Percentiles rank a stretch among this genome's conserved stretches.
These are phyloP conservation scores for Pichia sp. DNA, from an alignment of 1,139 yeast species.

Conservation along the genomic window DNA sequence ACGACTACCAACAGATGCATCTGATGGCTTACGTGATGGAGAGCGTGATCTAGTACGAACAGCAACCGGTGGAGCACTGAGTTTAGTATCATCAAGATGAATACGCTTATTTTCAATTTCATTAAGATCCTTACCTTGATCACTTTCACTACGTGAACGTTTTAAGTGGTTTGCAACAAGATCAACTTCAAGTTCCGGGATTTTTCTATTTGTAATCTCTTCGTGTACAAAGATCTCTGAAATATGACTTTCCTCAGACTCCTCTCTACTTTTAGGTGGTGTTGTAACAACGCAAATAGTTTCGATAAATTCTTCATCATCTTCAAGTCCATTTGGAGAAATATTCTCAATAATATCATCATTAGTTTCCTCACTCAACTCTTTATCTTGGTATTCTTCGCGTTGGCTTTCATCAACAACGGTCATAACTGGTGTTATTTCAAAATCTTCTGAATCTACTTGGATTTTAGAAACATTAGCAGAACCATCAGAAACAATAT, in stretches of 20 bases:
- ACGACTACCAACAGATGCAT: slow-evolving; percentile 17
- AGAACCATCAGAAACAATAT: too few relatives aligned
- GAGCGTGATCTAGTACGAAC: slow-evolving; percentile 24
- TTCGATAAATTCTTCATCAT: slow-evolving; percentile 6
- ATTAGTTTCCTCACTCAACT: not conserved
- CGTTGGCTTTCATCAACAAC: not conserved
- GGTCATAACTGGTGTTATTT: not conserved
- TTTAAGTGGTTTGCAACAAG: not conserved
- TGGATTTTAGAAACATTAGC: too few relatives aligned
- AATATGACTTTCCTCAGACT: slow-evolving; percentile 14
- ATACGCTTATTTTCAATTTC: slow-evolving; percentile 4
- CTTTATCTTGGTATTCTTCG: not conserved
- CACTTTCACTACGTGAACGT: slow-evolving; percentile 1
- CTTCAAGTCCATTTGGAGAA: slow-evolving; percentile 13
- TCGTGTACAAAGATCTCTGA: slow-evolving; percentile 10
- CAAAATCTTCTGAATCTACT: not conserved
- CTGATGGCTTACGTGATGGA: slow-evolving; percentile 22
- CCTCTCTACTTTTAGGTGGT: slow-evolving; percentile 1
- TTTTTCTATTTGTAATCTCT: not conserved
- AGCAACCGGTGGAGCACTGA: slow-evolving; percentile 15
- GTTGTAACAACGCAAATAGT: not conserved
- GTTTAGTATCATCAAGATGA: slow-evolving; percentile 6
- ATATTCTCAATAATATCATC: not conserved
- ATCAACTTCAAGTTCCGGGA: slow-evolving; percentile 2
- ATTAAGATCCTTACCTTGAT: not conserved